Evolutionary conservation across 768 basidiomycete species (phyloP).

Genomic region (Xerocomus brunneocitrinus): DNA sequence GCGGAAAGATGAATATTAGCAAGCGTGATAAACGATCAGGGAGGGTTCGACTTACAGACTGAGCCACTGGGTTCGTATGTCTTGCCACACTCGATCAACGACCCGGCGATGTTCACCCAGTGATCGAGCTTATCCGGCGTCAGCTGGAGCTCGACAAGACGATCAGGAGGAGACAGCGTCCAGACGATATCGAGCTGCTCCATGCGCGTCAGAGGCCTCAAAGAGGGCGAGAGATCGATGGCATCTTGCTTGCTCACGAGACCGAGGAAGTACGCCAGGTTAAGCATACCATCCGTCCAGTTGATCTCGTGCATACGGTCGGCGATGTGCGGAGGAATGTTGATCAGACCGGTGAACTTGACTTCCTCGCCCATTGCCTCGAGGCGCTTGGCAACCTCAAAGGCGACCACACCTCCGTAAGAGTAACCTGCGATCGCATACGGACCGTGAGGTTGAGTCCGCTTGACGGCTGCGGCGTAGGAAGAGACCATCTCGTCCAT

Average conservation of each 20-base stretch:
- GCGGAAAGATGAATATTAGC: background rate
- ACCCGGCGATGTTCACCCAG: conserved; percentile 30
- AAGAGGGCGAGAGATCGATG: conserved; percentile 17
- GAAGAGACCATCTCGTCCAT: conserved; percentile 39
- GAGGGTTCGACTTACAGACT: conserved; percentile 19
- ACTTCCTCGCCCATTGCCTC: conserved; percentile 19
- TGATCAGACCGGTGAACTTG: conserved; percentile 39
- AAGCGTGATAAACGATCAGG: background rate
- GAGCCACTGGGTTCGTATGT: conserved; percentile 23
- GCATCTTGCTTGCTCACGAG: conserved; percentile 19
- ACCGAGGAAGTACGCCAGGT: too few species aligned
- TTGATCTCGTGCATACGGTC: conserved; percentile 8
- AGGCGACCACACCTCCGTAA: conserved; percentile 43
- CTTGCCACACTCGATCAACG: conserved; percentile 30
- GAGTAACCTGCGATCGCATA: conserved; percentile 42
- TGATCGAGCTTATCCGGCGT: conserved; percentile 9
- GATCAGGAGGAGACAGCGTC: conserved; percentile 17
- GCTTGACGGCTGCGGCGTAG: conserved; percentile 34
- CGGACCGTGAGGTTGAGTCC: conserved; percentile 34
- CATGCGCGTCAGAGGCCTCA: conserved; percentile 20
- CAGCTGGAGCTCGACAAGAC: too few species aligned
- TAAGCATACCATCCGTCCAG: too few species aligned
- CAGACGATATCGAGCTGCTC: conserved; percentile 28
- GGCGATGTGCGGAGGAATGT: conserved; percentile 40
- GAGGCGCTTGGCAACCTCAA: conserved; percentile 36